Evolutionary conservation across 176 grass and related monocot species (phyloP).

Genomic region (Typha latifolia): DNA sequence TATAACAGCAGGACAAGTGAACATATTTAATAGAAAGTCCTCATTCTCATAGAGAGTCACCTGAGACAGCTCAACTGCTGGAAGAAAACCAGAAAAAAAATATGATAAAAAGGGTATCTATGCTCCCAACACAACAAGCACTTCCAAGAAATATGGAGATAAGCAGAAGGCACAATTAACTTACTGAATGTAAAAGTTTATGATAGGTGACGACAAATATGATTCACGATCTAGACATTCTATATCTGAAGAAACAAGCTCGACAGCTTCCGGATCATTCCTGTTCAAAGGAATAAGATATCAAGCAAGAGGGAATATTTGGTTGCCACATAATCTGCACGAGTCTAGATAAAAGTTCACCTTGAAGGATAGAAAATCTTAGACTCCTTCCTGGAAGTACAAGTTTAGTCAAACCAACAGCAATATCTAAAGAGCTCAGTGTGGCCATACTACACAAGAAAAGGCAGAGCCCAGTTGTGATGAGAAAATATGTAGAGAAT

Average conservation of each 20-base stretch:
- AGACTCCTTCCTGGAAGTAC: slow-evolving; percentile 41
- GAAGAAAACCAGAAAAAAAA: not conserved
- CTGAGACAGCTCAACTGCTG: not conserved
- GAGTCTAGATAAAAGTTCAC: slow-evolving; percentile 29
- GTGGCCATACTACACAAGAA: not conserved
- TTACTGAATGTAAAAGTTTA: slow-evolving; percentile 88
- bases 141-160: not conserved
- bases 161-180: slow-evolving; percentile 7
- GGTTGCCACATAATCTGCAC: slow-evolving; percentile 2
- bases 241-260: slow-evolving; percentile 53
- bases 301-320: not conserved
- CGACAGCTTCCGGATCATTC: slow-evolving; percentile 58
- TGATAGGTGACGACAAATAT: slow-evolving; percentile 70
- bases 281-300: slow-evolving; percentile 40
- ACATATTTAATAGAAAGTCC: not conserved
- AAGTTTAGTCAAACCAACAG: slow-evolving; percentile 20
- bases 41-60: not conserved
- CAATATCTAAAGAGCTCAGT: not conserved
- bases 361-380: slow-evolving; percentile 84
- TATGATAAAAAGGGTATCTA: not conserved
- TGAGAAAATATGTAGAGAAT: slow-evolving; percentile 3
- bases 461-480: not conserved
- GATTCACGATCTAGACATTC: slow-evolving; percentile 49
- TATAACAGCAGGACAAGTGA: not conserved
- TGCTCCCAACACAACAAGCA: not conserved